These are phyloP conservation scores for Amanita pallidorosea DNA, from an alignment of 768 basidiomycete genomes.

Conservation along the genomic window DNA sequence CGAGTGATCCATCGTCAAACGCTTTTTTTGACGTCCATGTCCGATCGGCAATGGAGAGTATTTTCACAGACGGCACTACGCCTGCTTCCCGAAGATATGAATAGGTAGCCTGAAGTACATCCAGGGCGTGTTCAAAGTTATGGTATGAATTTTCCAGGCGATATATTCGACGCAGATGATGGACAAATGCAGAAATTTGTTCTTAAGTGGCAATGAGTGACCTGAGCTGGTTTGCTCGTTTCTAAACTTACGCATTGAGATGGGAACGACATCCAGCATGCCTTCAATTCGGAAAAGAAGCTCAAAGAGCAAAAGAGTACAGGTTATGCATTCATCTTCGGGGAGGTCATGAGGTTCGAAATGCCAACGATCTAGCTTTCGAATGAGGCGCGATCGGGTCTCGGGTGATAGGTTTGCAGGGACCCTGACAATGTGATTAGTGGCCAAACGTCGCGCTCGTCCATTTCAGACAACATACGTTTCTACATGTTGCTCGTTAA, in stretches of 20 bases:
- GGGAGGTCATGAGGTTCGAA: slow-evolving; percentile 84
- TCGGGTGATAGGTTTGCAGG: slow-evolving; percentile 35
- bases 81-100: slow-evolving; percentile 72
- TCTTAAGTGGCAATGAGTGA: slow-evolving; percentile 29
- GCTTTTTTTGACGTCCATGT: slow-evolving; percentile 26
- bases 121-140: slow-evolving; percentile 94
- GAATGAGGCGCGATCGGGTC: slow-evolving; percentile 54
- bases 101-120: slow-evolving; percentile 91
- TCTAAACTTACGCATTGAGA: slow-evolving; percentile 44
- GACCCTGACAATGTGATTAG: slow-evolving; percentile 19
- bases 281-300: slow-evolving; percentile 72
- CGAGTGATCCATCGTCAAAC: slow-evolving; percentile 26
- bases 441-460: background rate
- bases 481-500: slow-evolving; percentile 41
- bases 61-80: slow-evolving; percentile 68
- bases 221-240: slow-evolving; percentile 8
- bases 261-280: slow-evolving; percentile 45
- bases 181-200: slow-evolving; percentile 68
- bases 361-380: slow-evolving; percentile 67
- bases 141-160: slow-evolving; percentile 90
- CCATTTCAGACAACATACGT: slow-evolving; percentile 23
- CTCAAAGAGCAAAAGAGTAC: slow-evolving; percentile 83
- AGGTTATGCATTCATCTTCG: slow-evolving; percentile 73
- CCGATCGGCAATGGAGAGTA: slow-evolving; percentile 43
- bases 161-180: slow-evolving; percentile 87